These are phyloP conservation scores for Pogostemon cablin DNA, from an alignment of 257 asterid species.

Conservation along the genomic window DNA sequence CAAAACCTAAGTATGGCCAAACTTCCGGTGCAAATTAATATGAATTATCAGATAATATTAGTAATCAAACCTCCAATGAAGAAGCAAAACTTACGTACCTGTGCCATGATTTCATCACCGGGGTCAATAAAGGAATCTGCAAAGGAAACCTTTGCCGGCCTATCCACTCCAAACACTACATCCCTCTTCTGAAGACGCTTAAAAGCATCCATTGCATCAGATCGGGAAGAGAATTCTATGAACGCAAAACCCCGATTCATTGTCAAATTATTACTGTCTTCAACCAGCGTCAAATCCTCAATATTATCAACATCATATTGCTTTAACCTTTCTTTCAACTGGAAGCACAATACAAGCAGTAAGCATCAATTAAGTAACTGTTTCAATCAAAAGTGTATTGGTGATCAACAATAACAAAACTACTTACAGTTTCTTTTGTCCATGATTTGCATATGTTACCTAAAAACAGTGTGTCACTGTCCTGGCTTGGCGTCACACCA, in stretches of 20 bases:
- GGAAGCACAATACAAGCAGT: constrained; percentile 58
- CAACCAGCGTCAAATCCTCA: constrained; percentile 93
- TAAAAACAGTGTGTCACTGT: constrained; percentile 92
- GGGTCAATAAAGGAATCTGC: constrained; percentile 99
- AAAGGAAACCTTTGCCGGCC: constrained; percentile 96
- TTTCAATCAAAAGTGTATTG: constrained; percentile 32
- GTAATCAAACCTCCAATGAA: constrained; percentile 21
- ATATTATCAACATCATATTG: constrained; percentile 71
- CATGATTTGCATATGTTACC: constrained; percentile 96
- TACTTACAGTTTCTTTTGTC: constrained; percentile 94
- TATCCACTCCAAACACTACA: constrained; percentile 83
- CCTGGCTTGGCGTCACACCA: constrained; percentile 98
- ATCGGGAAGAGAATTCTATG: constrained; percentile 85
- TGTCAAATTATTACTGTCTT: constrained; percentile 75
- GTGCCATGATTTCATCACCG: constrained; percentile 99
- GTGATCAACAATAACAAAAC: constrained; percentile 39
- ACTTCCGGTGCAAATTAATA: constrained; percentile 9
- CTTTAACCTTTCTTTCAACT: constrained; percentile 88
- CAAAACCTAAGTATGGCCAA: background rate
- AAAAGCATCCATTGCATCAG: constrained; percentile 99
- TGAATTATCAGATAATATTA: constrained; percentile 18
- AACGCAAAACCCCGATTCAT: constrained; percentile 94
- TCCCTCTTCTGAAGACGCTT: constrained; percentile 96
- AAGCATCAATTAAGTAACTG: constrained; percentile 38
- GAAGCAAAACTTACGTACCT: constrained; percentile 59